phyloP scores from a whole-genome alignment of 129 eudicot genomes.

The Smallanthus sonchifolius region DNA sequence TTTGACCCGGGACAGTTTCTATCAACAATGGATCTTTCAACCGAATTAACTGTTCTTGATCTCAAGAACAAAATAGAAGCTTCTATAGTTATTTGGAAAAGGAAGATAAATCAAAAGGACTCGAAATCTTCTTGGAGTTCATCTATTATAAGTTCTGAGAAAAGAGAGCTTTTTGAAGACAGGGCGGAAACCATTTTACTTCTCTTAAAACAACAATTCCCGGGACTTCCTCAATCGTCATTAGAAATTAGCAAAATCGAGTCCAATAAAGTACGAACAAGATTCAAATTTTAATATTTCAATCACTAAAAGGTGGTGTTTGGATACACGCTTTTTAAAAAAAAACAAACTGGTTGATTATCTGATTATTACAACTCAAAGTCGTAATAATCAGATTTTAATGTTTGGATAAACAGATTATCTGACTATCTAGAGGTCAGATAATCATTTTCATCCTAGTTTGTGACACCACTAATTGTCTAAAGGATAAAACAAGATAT shows the following conservation, averaged over 20 bases:
- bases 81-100: constrained; percentile 76
- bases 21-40: constrained; percentile 64
- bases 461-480: too few relatives aligned
- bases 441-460: too few relatives aligned
- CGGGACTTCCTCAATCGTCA: constrained; percentile 75
- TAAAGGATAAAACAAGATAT: too few relatives aligned
- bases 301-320: too few relatives aligned
- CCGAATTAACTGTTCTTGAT: constrained; percentile 66
- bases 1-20: constrained; percentile 74
- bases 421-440: too few relatives aligned
- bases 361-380: not conserved
- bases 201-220: constrained; percentile 67
- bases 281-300: not conserved
- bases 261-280: constrained; percentile 25
- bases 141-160: constrained; percentile 54
- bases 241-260: constrained; percentile 73
- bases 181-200: constrained; percentile 77
- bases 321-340: too few relatives aligned
- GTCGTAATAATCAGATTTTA: too few relatives aligned
- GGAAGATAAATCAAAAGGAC: constrained; percentile 71
- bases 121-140: constrained; percentile 71
- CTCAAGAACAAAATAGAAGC: constrained; percentile 89
- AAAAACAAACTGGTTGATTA: too few relatives aligned
- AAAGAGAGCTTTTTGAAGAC: constrained; percentile 75
- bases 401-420: too few relatives aligned